These are phyloP conservation scores for Leptographium flavum DNA, from an alignment of 2,329 filamentous ascomycete species.

Conservation along the genomic window DNA sequence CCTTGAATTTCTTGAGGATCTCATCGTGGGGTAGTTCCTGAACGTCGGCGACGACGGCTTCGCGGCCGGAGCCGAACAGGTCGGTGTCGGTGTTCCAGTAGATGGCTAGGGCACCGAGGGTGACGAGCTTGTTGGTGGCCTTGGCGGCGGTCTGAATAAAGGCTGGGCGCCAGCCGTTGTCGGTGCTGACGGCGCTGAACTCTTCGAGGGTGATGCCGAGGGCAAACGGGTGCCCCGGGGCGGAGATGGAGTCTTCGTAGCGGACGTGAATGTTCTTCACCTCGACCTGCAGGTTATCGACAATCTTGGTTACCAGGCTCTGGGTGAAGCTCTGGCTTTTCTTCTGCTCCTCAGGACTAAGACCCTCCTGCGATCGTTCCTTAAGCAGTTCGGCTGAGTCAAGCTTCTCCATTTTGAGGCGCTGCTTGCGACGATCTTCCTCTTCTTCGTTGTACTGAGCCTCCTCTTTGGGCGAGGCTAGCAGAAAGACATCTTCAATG, in stretches of 20 bases:
- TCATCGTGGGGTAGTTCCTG: conserved; percentile 58
- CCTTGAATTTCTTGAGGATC: conserved; percentile 61
- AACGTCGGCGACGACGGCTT: conserved; percentile 44
- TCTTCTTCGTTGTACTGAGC: conserved; percentile 86
- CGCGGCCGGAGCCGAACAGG: conserved; percentile 69
- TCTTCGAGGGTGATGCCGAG: conserved; percentile 86
- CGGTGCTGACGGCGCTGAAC: conserved; percentile 92
- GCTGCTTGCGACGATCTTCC: conserved; percentile 71
- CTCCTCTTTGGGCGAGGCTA: conserved; percentile 92
- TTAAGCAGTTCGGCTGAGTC: conserved; percentile 92
- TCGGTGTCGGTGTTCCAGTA: conserved; percentile 97
- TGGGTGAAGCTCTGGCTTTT: conserved; percentile 97
- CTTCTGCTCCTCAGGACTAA: conserved; percentile 89
- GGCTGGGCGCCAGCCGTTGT: conserved; percentile 86
- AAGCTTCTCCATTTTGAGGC: conserved; percentile 97
- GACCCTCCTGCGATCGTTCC: conserved; percentile 79
- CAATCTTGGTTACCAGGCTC: conserved; percentile 87
- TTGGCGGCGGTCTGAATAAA: conserved; percentile 80
- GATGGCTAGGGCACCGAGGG: conserved; percentile 73
- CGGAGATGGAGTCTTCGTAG: conserved; percentile 94
- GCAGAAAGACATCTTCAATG: conserved; percentile 91
- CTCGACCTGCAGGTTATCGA: conserved; percentile 94
- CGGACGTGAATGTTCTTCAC: conserved; percentile 98
- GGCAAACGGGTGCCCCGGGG: conserved; percentile 88
- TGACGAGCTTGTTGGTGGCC: conserved; percentile 87